phyloP scores from a whole-genome alignment of 306 rosid species.

The Gleditsia sinensis region DNA sequence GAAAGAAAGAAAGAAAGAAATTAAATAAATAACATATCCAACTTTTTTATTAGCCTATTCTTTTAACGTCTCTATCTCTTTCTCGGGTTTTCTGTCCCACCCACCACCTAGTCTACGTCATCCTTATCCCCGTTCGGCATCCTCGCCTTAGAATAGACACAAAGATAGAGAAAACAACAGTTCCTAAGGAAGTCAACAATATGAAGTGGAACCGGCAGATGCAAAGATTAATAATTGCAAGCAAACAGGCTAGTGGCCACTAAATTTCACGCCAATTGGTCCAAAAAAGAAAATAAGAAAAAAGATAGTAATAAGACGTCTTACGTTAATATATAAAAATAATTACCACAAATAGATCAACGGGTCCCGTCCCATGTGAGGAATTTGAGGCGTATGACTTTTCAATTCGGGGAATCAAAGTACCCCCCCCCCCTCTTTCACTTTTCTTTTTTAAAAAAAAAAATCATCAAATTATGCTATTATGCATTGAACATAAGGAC shows the following conservation, averaged over 20 bases:
- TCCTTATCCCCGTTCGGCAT: conserved; percentile 33
- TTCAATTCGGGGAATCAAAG: neutral
- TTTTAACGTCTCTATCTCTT: neutral
- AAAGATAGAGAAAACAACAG: conserved; percentile 21
- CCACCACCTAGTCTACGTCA: conserved; percentile 13
- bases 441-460: neutral
- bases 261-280: neutral
- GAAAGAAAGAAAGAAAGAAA: neutral
- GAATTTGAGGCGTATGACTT: neutral
- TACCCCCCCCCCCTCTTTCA: too few species aligned
- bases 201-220: conserved; percentile 17
- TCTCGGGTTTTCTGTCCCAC: conserved; percentile 9
- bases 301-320: neutral
- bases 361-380: neutral
- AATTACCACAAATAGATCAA: neutral
- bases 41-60: neutral
- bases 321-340: neutral
- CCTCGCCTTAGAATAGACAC: conserved; percentile 1
- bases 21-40: neutral
- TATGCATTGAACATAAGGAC: neutral
- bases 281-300: conserved; percentile 9
- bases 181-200: conserved; percentile 18
- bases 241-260: conserved; percentile 8
- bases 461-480: neutral
- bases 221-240: conserved; percentile 25